phyloP scores from a whole-genome alignment of 2,329 filamentous ascomycete genomes.

The Alternaria gaisen region DNA sequence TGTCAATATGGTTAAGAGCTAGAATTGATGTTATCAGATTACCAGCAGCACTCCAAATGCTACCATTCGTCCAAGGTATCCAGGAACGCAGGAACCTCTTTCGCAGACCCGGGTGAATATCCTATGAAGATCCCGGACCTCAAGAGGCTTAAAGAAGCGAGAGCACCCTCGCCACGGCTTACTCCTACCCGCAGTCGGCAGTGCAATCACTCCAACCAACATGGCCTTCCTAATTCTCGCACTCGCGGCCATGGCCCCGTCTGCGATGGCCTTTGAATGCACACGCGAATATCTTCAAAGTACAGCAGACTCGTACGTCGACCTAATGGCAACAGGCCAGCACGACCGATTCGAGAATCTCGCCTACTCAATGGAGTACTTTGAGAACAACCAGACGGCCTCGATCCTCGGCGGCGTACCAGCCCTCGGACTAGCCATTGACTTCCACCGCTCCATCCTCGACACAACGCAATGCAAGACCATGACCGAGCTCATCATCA shows the following conservation, averaged over 20 bases:
- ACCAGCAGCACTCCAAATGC: background rate
- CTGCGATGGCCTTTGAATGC: constrained; percentile 14
- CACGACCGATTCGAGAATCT: constrained; percentile 28
- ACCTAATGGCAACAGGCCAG: constrained; percentile 24
- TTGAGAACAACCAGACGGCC: constrained; percentile 27
- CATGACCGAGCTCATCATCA: constrained; percentile 36
- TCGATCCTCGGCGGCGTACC: constrained; percentile 27
- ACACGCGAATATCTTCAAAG: constrained; percentile 15
- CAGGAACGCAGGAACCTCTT: background rate
- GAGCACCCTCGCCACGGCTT: background rate
- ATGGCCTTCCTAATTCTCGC: background rate
- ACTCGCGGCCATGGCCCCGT: background rate
- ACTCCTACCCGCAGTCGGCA: background rate
- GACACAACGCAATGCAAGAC: constrained; percentile 38
- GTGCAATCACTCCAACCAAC: background rate
- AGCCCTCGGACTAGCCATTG: constrained; percentile 26
- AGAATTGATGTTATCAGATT: constrained; percentile 5
- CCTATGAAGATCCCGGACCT: background rate
- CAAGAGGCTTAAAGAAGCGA: background rate
- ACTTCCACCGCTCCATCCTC: constrained; percentile 27
- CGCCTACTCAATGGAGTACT: constrained; percentile 27
- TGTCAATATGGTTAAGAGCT: constrained; percentile 13
- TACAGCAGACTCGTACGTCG: constrained; percentile 16
- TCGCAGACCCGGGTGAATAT: background rate
- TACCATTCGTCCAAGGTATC: constrained; percentile 3